Percentiles rank a stretch among this genome's conserved stretches.
Evolutionary conservation across 179 eudicot genomes (phyloP).

Genomic region (Drosera spatulata): DNA sequence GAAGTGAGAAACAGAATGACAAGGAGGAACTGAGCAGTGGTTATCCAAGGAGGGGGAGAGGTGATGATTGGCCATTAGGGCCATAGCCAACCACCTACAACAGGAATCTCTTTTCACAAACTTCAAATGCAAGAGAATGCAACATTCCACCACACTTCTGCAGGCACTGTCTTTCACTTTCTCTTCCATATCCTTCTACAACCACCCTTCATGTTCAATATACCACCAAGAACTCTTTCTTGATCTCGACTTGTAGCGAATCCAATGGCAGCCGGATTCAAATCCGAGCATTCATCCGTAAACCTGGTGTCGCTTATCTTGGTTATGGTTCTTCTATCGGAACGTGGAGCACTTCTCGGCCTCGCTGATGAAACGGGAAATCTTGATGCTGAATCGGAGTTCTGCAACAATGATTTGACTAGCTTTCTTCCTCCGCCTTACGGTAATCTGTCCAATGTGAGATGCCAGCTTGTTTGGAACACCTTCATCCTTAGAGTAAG

Average conservation of each 20-base stretch:
- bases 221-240: neutral
- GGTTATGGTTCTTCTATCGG: neutral
- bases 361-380: constrained; percentile 7
- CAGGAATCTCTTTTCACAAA: constrained; percentile 4
- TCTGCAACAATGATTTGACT: constrained; percentile 57
- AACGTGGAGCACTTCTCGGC: constrained; percentile 1
- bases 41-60: too few relatives aligned
- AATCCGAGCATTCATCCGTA: constrained; percentile 6
- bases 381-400: constrained; percentile 12
- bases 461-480: constrained; percentile 75
- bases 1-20: too few relatives aligned
- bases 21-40: too few relatives aligned
- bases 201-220: neutral
- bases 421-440: constrained; percentile 80
- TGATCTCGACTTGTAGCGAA: neutral
- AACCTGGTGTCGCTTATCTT: neutral
- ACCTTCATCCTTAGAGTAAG: constrained; percentile 65
- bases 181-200: constrained; percentile 1
- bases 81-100: neutral
- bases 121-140: constrained; percentile 25
- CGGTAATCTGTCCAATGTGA: constrained; percentile 43
- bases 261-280: neutral
- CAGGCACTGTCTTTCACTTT: constrained; percentile 1
- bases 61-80: too few relatives aligned
- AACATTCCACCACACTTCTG: constrained; percentile 20